Conservation (phyloP, 2,329 filamentous ascomycete genomes). For the Stemphylium lycopersici region DNA sequence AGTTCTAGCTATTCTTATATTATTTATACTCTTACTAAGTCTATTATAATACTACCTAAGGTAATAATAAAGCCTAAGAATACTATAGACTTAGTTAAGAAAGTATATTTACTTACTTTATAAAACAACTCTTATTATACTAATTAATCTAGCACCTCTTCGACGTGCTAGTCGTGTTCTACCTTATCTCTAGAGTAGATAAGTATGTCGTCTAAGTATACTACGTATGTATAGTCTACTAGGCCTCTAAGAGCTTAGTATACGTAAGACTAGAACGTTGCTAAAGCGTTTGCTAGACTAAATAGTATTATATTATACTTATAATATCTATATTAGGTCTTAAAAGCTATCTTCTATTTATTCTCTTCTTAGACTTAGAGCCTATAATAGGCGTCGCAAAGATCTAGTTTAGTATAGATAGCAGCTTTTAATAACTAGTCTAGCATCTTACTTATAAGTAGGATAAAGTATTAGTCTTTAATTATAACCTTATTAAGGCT, state of each 20-base stretch:
- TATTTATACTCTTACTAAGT: not conserved
- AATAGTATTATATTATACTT: not conserved
- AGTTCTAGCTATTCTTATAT: not conserved
- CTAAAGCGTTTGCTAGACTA: not conserved
- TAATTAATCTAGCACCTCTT: not conserved
- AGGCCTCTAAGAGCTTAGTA: not conserved
- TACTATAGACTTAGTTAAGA: no score
- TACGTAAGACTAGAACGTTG: not conserved
- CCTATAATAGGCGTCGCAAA: not conserved
- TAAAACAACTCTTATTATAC: not conserved
- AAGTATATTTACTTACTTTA: not conserved
- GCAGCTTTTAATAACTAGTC: not conserved
- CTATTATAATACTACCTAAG: not conserved
- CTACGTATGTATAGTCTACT: not conserved
- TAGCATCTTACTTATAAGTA: not conserved
- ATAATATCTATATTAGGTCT: not conserved
- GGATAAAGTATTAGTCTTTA: not conserved
- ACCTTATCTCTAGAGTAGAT: not conserved
- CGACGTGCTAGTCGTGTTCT: not conserved
- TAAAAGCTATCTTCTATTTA: not conserved
- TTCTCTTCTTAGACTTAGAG: not conserved
- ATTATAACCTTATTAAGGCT: not conserved
- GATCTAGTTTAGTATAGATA: not conserved
- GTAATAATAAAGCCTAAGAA: not conserved
- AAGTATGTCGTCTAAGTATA: not conserved